phyloP scores from a whole-genome alignment of 2,329 filamentous ascomycete genomes.

The Aspergillus sp. region DNA sequence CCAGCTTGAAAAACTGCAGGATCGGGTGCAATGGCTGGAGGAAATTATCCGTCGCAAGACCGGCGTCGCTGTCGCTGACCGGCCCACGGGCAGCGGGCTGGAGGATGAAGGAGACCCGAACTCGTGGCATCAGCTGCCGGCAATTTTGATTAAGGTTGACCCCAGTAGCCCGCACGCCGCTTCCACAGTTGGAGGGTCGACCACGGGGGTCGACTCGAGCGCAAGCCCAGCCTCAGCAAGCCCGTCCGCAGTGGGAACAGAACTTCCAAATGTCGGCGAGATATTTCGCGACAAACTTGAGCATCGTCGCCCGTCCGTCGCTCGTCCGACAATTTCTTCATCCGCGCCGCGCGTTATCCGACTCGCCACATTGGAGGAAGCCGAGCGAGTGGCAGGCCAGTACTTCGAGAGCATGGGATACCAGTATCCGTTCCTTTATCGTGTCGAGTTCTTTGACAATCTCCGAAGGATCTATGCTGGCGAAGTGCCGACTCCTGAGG shows the following conservation, averaged over 20 bases:
- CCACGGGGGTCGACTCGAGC: constrained; percentile 7
- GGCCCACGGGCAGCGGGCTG: constrained; percentile 32
- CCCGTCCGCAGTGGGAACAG: constrained; percentile 25
- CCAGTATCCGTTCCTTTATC: constrained; percentile 40
- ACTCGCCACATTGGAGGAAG: constrained; percentile 37
- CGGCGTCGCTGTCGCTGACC: constrained; percentile 33
- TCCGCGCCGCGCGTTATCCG: constrained; percentile 34
- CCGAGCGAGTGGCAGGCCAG: constrained; percentile 30
- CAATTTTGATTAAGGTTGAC: constrained; percentile 37
- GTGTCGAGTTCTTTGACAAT: constrained; percentile 33
- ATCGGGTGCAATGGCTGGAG: constrained; percentile 41
- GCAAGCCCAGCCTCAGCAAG: constrained; percentile 13
- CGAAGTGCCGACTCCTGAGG: constrained; percentile 33
- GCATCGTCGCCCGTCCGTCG: constrained; percentile 35
- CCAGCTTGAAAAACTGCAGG: constrained; percentile 41
- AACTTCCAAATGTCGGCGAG: constrained; percentile 40
- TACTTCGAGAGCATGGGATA: constrained; percentile 42
- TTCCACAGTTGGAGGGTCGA: constrained; percentile 17
- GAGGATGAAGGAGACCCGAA: constrained; percentile 36
- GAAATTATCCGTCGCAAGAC: constrained; percentile 37
- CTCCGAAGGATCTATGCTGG: constrained; percentile 37
- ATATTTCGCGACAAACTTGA: constrained; percentile 42
- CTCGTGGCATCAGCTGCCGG: constrained; percentile 41
- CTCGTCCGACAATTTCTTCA: constrained; percentile 30
- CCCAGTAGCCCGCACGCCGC: constrained; percentile 24